Conservation (phyloP, 202 grass and related monocot species). For the Dendrocalamus latiflorus region DNA sequence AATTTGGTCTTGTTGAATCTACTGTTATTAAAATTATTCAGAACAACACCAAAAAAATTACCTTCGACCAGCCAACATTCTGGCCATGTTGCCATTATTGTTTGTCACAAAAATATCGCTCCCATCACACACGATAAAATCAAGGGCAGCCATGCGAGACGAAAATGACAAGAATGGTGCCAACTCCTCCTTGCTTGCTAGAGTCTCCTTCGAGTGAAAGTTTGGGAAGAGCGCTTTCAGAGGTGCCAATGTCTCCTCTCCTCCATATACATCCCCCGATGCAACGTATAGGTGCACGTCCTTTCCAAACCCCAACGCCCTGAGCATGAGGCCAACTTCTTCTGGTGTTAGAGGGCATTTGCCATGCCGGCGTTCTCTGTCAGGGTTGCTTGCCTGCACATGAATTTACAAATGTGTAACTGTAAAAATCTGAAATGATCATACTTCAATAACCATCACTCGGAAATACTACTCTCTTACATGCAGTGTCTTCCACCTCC, state of each 20-base stretch:
- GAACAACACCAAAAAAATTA: conserved; percentile 23
- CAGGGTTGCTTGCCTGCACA: conserved; percentile 70
- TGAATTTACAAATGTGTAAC: conserved; percentile 7
- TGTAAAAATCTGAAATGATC: conserved; percentile 13
- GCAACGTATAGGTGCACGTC: conserved; percentile 90
- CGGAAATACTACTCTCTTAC: conserved; percentile 48
- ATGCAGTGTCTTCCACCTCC: conserved; percentile 81
- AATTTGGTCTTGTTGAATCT: background rate
- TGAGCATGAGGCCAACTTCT: conserved; percentile 86
- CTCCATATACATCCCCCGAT: conserved; percentile 83
- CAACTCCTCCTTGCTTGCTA: conserved; percentile 71
- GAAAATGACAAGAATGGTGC: conserved; percentile 63
- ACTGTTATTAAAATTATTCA: background rate
- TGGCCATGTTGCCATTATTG: conserved; percentile 99
- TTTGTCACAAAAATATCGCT: conserved; percentile 86
- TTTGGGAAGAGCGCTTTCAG: conserved; percentile 87
- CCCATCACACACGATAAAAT: conserved; percentile 82
- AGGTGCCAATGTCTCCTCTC: conserved; percentile 75
- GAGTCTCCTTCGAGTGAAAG: conserved; percentile 81
- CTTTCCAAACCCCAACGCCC: conserved; percentile 75
- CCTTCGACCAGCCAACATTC: conserved; percentile 93
- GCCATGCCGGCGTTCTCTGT: conserved; percentile 69
- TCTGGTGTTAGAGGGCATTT: conserved; percentile 90
- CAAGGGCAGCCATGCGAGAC: conserved; percentile 93
- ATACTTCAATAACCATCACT: background rate